Conservation (phyloP, 192 early-diverging fungal genomes). For the Cladochytrium replicatum region DNA sequence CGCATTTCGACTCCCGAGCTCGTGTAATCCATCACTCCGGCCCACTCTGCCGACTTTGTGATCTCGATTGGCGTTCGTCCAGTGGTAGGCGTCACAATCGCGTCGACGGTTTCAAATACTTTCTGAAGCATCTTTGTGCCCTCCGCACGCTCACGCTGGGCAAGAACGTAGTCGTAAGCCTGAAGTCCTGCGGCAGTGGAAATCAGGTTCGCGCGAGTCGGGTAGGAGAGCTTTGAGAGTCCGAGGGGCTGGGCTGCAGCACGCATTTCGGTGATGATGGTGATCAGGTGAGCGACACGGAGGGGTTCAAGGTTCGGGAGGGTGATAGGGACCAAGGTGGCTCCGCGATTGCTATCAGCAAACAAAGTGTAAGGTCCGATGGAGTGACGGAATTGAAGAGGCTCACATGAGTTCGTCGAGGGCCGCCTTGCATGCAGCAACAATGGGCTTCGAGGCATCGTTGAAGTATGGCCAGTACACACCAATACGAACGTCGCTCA, state of each 20-base stretch:
- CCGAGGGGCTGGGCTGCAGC: slow-evolving; percentile 6
- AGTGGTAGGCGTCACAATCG: slow-evolving; percentile 53
- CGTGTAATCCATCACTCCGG: slow-evolving; percentile 46
- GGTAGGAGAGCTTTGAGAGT: slow-evolving; percentile 26
- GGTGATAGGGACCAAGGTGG: slow-evolving; percentile 47
- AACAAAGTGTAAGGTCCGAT: too few relatives aligned
- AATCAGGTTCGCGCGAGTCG: slow-evolving; percentile 26
- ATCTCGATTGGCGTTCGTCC: slow-evolving; percentile 48
- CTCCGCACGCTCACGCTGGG: slow-evolving; percentile 41
- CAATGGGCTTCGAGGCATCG: slow-evolving; percentile 13
- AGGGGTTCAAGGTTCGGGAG: slow-evolving; percentile 49
- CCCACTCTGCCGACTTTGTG: slow-evolving; percentile 18
- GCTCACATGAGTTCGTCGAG: slow-evolving; percentile 9
- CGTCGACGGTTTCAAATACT: slow-evolving; percentile 45
- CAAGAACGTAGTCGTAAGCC: slow-evolving; percentile 37
- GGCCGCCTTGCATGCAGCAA: slow-evolving; percentile 27
- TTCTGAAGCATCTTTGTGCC: slow-evolving; percentile 40
- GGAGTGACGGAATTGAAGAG: too few relatives aligned
- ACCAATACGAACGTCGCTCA: slow-evolving; percentile 49
- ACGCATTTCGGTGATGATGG: slow-evolving; percentile 53
- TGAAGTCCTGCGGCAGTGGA: slow-evolving; percentile 13
- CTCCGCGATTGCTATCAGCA: slow-evolving; percentile 33
- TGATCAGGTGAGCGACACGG: slow-evolving; percentile 49
- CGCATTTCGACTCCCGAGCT: slow-evolving; percentile 44
- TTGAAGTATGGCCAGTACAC: slow-evolving; percentile 39